Evolutionary conservation across 441 rosid species (phyloP).

Genomic region (Breynia disticha): DNA sequence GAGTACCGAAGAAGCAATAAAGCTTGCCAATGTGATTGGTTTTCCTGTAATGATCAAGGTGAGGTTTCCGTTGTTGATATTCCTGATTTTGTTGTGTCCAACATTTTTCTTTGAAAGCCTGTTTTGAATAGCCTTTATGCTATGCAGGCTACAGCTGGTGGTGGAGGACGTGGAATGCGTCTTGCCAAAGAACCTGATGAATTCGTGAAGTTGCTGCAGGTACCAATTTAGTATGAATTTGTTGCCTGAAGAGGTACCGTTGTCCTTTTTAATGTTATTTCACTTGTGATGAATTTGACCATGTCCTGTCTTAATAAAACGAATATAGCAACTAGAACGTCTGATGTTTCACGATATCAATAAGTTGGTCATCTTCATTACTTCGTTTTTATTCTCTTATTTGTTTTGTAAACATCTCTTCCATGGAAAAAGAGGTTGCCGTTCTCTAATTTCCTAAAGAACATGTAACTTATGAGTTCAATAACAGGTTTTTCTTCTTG

Average conservation of each 20-base stretch:
- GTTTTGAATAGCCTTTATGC: conserved; percentile 9
- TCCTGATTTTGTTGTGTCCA: neutral
- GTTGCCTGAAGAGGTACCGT: neutral
- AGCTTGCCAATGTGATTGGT: conserved; percentile 76
- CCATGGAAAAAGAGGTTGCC: too few species aligned
- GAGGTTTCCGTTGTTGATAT: conserved; percentile 7
- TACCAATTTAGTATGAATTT: conserved; percentile 20
- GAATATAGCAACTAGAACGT: neutral
- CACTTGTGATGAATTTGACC: too few species aligned
- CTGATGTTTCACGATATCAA: neutral
- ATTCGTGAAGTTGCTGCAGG: conserved; percentile 93
- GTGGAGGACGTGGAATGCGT: conserved; percentile 99
- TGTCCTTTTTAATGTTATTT: neutral
- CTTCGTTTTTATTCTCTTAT: neutral
- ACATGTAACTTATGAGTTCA: too few species aligned
- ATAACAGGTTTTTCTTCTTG: too few species aligned
- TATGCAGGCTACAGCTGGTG: conserved; percentile 95
- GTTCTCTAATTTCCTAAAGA: too few species aligned
- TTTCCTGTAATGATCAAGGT: conserved; percentile 99
- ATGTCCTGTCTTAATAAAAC: neutral
- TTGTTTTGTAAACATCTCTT: too few species aligned
- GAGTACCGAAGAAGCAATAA: conserved; percentile 86
- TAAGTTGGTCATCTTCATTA: neutral
- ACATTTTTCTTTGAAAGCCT: neutral
- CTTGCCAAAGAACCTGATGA: conserved; percentile 93